Percentiles rank a stretch among this genome's conserved stretches.
These are phyloP conservation scores for Boletus insuetus DNA, from an alignment of 768 basidiomycete genomes.

Conservation along the genomic window DNA sequence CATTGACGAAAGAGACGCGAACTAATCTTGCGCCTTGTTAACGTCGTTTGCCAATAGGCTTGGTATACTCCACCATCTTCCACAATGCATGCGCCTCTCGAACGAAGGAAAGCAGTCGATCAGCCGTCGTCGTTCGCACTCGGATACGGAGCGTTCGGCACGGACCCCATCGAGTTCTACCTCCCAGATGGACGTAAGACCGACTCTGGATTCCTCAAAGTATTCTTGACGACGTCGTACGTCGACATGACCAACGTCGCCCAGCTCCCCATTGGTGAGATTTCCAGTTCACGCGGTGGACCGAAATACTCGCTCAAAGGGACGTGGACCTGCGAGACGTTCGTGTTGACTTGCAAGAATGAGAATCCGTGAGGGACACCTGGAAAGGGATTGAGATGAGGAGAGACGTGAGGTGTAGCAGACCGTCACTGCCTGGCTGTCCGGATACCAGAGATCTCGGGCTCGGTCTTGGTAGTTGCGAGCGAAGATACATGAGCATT, in stretches of 20 bases:
- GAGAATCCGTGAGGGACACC: background rate
- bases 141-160: conserved; percentile 22
- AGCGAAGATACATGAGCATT: too few species aligned
- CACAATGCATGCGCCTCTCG: conserved; percentile 9
- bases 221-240: conserved; percentile 20
- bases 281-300: background rate
- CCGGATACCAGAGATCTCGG: too few species aligned
- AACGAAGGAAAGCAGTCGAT: background rate
- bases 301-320: background rate
- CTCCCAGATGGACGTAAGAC: background rate
- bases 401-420: background rate
- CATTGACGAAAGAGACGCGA: background rate
- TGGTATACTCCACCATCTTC: conserved; percentile 16
- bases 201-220: conserved; percentile 22
- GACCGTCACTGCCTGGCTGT: too few species aligned
- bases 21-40: background rate
- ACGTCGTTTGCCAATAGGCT: background rate
- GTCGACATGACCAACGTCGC: conserved; percentile 17
- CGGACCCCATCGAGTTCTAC: conserved; percentile 18
- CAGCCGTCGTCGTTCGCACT: conserved; percentile 15
- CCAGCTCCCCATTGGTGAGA: conserved; percentile 5
- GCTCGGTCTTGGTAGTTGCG: too few species aligned
- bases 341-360: conserved; percentile 17
- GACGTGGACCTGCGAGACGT: conserved; percentile 17
- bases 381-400: background rate